Evolutionary conservation across 2,329 filamentous ascomycete species (phyloP).

Genomic region (Microascus cirrosus): DNA sequence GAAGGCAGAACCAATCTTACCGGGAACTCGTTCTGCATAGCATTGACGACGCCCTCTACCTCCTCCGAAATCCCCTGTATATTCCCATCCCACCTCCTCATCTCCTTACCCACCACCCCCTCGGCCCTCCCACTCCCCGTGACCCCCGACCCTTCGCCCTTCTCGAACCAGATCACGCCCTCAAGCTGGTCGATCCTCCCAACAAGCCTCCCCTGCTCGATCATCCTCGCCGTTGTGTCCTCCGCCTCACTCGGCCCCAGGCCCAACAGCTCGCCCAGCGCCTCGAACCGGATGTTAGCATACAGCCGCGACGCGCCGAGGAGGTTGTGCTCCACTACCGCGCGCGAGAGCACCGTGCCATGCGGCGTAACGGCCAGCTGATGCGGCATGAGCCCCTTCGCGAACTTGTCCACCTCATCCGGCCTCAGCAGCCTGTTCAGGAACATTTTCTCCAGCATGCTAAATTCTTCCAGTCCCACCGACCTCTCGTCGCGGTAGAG

Average conservation of each 20-base stretch:
- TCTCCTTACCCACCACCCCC: constrained; percentile 53
- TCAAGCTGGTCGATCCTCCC: constrained; percentile 94
- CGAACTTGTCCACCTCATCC: constrained; percentile 79
- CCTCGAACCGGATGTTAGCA: constrained; percentile 64
- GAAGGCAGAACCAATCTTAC: constrained; percentile 21
- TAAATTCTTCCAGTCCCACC: constrained; percentile 62
- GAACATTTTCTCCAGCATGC: constrained; percentile 96
- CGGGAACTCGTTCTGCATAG: constrained; percentile 72
- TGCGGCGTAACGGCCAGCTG: constrained; percentile 85
- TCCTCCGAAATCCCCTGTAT: constrained; percentile 81
- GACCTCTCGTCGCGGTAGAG: constrained; percentile 91
- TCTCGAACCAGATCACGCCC: constrained; percentile 76
- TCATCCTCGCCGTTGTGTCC: constrained; percentile 86
- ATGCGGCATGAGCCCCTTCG: constrained; percentile 68
- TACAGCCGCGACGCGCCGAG: constrained; percentile 74
- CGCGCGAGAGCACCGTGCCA: constrained; percentile 86
- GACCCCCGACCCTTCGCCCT: constrained; percentile 56
- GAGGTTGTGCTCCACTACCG: constrained; percentile 92
- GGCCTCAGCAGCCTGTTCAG: constrained; percentile 73
- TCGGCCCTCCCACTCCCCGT: constrained; percentile 57
- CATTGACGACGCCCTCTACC: constrained; percentile 75
- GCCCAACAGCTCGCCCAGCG: constrained; percentile 66
- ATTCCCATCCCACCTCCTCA: constrained; percentile 81
- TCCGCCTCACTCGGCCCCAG: constrained; percentile 75
- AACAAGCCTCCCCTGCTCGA: constrained; percentile 80